A percentile compares a stretch with the other conserved stretches of the same genome.
phyloP scores from a whole-genome alignment of 352 stramenopile genomes.

The Proteromonas lacertae region DNA sequence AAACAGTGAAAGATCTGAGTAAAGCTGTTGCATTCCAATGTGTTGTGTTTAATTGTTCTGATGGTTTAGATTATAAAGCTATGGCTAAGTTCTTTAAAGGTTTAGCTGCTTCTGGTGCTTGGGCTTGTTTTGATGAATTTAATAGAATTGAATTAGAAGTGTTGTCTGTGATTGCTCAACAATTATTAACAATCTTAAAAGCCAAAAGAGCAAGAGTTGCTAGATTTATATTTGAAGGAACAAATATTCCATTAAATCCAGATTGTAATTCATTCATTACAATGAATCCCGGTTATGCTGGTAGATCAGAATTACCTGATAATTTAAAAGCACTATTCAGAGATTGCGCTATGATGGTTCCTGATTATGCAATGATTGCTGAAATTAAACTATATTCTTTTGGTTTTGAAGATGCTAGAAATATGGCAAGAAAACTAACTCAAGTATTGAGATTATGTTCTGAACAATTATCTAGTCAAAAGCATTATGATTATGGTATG shows the following conservation, averaged over 20 bases:
- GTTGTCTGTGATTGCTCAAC: conserved; percentile 60
- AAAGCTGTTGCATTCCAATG: conserved; percentile 73
- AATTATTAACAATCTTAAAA: conserved; percentile 59
- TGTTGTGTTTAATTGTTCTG: conserved; percentile 68
- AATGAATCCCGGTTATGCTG: conserved; percentile 63
- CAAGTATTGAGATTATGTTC: conserved; percentile 52
- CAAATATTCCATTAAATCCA: conserved; percentile 48
- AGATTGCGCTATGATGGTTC: conserved; percentile 70
- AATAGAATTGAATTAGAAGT: conserved; percentile 78
- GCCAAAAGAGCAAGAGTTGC: conserved; percentile 40
- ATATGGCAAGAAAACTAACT: conserved; percentile 55
- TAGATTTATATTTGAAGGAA: conserved; percentile 65
- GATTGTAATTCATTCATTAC: conserved; percentile 68
- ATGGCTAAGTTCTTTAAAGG: conserved; percentile 84
- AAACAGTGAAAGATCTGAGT: conserved; percentile 67
- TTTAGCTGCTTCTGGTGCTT: conserved; percentile 45
- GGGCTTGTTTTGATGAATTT: conserved; percentile 68
- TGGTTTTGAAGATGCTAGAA: conserved; percentile 42
- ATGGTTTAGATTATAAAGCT: conserved; percentile 47
- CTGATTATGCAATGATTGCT: conserved; percentile 61
- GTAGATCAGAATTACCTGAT: conserved; percentile 45
- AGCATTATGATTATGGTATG: conserved; percentile 81
- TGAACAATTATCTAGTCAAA: conserved; percentile 59
- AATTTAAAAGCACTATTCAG: conserved; percentile 61
- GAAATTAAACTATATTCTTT: conserved; percentile 67